Base-by-base conservation (phyloP, 768 basidiomycete genomes). In the Collybia mongolica region DNA sequence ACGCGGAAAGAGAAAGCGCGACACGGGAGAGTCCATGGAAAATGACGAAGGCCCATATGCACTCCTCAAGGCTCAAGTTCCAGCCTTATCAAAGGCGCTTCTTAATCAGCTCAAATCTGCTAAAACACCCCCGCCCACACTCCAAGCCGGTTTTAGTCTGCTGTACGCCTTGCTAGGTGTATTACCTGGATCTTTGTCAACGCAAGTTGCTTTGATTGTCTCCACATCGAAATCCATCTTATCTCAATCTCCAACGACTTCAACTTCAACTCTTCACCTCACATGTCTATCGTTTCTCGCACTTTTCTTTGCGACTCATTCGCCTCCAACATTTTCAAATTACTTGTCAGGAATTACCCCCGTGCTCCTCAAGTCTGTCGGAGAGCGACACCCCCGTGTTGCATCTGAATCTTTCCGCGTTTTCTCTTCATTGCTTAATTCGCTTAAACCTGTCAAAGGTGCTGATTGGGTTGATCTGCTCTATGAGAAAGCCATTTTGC, bases 371-470 rank as follows among this genome's bases (percentile, higher is more conserved):
- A 82, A 81, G 48, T 82, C 86, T 8, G 73, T 91, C 41, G 71
- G 72, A 17, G 94, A 98, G 66, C 85, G 87, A 56, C 90, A 94
- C 62, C 95, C 95, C 29, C 86, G 93, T 52, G 81, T 98, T 52
- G 87, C 84, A 5, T 85, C 93, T 2, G 93, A 95, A 60, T 81
- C 93, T 0, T 93, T 98, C 78, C 82, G 83, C 32, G 88, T 86
- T 1, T 93, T 92, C 59, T 92, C 93, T 2, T 78, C 93, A 1
- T 72, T 99, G 6, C 76, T 97, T 24, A 84, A 81, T 54, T 79
- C 89, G 2, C 70, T 88, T 35, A 84, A 87, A 42, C 92, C 92
- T 1, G 66, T 88, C 41, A 82, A 82, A 55, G 62, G 73, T 48
- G 70, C 66, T 5, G 81, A 83, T 14, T 93, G 90, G 90, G 67